Evolutionary conservation across 371 early-diverging fungal species (phyloP), one percentile per base, ranked within the genome.

Genomic region (Rhizopus delemar): DNA sequence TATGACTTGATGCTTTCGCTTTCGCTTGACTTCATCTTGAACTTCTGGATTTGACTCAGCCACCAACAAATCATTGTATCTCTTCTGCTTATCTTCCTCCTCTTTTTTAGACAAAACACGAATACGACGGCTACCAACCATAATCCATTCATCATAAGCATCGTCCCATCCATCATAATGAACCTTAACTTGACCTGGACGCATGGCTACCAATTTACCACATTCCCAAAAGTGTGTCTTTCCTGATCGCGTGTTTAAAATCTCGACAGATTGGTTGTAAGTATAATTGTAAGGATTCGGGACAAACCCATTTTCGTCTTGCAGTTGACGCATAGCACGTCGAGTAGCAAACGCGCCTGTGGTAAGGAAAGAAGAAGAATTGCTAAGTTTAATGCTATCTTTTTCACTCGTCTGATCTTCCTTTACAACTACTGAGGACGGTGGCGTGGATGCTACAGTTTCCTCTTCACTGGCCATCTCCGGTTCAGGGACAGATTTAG

Each of bases 141-240:
- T 79, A 15, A 86, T 63, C 87, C 87, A 86, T 57, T 86, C 87
- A 43, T 88, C 89, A 60, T 77, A 84, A 22, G 68, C 60, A 0
- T 71, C 65, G 8, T 71, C 69, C 86, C 89, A 85, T 3, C 80
- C 86, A 53, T 87, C 83, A 59, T 82, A 86, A 29, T 75, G 82
- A 1, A 86, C 73, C 34, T 65, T 66, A 31, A 86, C 81, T 50
- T 76, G 70, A 0, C 80, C 80, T 6, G 74, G 71, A 16, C 70
- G 59, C 69, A 85, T 70, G 0, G 62, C 78, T 2, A 80, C 67
- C 45, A 86, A 60, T 3, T 60, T 51, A n/a, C 78, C 87, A 11
- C 75, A 69, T 48, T 76, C 74, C 80, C 80, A 79, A 48, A 69
- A 71, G n/a, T 73, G 68, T 15, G 66, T 63, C 38, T 71, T 74